Evolutionary conservation across 495 filamentous ascomycete species (phyloP).

Genomic region (Monascus purpureus): DNA sequence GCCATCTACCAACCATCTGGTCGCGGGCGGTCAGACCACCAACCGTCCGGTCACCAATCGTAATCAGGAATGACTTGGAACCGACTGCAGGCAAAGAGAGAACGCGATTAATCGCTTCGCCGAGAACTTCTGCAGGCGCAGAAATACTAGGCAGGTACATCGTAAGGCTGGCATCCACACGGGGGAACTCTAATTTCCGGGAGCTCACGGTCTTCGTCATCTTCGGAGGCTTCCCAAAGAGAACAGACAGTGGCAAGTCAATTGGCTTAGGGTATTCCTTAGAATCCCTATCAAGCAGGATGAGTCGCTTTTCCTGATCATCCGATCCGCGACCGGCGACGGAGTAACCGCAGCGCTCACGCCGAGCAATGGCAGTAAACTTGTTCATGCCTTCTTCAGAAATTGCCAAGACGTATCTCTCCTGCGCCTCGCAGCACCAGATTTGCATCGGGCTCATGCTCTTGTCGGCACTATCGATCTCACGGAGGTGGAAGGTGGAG

Average conservation of each 20-base stretch:
- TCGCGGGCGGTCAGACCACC: slow-evolving; percentile 80
- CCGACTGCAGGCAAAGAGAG: slow-evolving; percentile 78
- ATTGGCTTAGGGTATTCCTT: slow-evolving; percentile 65
- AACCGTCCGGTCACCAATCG: slow-evolving; percentile 85
- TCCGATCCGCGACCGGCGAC: slow-evolving; percentile 71
- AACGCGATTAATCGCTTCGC: slow-evolving; percentile 65
- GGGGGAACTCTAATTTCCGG: slow-evolving; percentile 49
- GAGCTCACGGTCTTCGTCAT: slow-evolving; percentile 69
- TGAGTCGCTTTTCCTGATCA: slow-evolving; percentile 52
- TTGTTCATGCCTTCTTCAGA: slow-evolving; percentile 63
- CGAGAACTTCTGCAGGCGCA: slow-evolving; percentile 48
- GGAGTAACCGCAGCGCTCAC: slow-evolving; percentile 89
- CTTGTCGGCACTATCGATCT: slow-evolving; percentile 76
- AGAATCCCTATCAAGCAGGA: slow-evolving; percentile 73
- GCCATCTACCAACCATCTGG: slow-evolving; percentile 95
- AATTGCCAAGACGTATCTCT: slow-evolving; percentile 82
- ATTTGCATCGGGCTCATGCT: slow-evolving; percentile 93
- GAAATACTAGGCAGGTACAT: slow-evolving; percentile 47
- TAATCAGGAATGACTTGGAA: slow-evolving; percentile 94
- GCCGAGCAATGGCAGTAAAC: slow-evolving; percentile 68
- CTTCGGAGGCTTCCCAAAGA: slow-evolving; percentile 85
- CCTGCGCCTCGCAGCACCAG: slow-evolving; percentile 95
- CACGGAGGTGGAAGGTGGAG: slow-evolving; percentile 78
- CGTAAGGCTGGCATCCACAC: slow-evolving; percentile 56
- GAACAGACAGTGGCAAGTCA: slow-evolving; percentile 76